Evolutionary conservation across 78 protist genomes (phyloP).

Genomic region (Mantamonas sphyraenae): DNA sequence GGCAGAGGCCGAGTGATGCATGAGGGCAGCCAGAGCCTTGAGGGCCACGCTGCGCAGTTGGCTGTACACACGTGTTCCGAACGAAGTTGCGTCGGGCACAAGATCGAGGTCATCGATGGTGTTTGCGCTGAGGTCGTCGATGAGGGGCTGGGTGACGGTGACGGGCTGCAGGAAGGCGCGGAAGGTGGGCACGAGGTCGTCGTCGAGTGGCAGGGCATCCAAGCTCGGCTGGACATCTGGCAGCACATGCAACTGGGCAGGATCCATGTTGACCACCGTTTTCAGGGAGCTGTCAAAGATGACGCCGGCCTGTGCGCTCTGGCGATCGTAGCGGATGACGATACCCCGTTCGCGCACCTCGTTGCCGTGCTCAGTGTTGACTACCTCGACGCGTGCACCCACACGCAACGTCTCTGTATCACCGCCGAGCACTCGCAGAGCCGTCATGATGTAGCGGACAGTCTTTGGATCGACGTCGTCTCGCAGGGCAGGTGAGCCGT

Average conservation of each 20-base stretch:
- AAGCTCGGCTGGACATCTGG: neutral
- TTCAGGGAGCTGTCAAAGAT: neutral
- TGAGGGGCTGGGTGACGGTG: no score
- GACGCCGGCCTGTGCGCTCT: neutral
- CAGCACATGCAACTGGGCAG: neutral
- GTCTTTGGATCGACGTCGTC: neutral
- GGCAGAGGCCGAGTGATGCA: neutral
- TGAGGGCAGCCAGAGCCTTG: neutral
- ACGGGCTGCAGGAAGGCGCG: no score
- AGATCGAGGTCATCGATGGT: no score
- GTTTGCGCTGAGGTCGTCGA: no score
- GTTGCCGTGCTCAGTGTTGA: no score
- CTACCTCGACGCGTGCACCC: neutral
- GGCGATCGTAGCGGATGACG: neutral
- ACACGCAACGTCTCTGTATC: neutral
- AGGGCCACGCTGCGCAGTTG: no score
- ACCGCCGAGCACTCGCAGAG: slow-evolving; percentile 1
- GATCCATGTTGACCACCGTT: neutral
- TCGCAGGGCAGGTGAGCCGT: no score
- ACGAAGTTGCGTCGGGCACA: no score
- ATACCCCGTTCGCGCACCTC: neutral
- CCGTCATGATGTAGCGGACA: neutral
- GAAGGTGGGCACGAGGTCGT: no score
- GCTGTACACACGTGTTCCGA: no score
- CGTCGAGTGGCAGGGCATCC: no score